phyloP scores from a whole-genome alignment of 495 filamentous ascomycete genomes.

The Penicillium daleae region DNA sequence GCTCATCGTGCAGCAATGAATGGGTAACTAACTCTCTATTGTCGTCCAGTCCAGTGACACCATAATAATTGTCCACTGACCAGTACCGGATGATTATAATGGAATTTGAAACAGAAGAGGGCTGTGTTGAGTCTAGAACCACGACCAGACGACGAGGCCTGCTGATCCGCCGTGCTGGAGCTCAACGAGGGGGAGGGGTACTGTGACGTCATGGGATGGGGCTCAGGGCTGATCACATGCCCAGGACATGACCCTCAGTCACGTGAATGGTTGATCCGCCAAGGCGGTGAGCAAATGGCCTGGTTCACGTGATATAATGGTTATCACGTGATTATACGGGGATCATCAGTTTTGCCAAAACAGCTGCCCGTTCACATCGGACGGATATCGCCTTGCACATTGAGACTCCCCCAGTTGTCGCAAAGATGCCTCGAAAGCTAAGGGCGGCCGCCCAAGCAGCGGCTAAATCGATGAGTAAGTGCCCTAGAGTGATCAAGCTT shows the following conservation, averaged over 20 bases:
- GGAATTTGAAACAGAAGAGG: neutral
- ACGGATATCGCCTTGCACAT: conserved; percentile 20
- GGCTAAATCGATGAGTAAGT: conserved; percentile 52
- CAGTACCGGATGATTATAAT: conserved; percentile 2
- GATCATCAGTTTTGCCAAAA: conserved; percentile 23
- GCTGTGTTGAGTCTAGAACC: conserved; percentile 25
- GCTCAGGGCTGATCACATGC: conserved; percentile 1
- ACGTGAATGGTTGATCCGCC: neutral
- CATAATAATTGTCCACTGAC: neutral
- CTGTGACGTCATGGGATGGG: conserved; percentile 25
- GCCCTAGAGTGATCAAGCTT: neutral
- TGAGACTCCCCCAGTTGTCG: conserved; percentile 17
- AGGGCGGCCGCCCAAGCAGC: conserved; percentile 55
- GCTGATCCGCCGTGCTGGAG: conserved; percentile 16
- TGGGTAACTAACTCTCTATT: neutral
- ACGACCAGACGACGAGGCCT: neutral
- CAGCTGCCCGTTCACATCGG: conserved; percentile 17
- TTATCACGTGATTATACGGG: neutral
- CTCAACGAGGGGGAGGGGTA: conserved; percentile 3
- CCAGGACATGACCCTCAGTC: neutral
- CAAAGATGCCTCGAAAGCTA: conserved; percentile 52
- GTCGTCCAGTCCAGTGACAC: neutral
- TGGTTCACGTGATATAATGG: neutral
- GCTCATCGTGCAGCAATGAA: conserved; percentile 19
- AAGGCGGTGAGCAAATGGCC: neutral